phyloP scores from a whole-genome alignment of 2,329 filamentous ascomycete species.

The Sporothrix protearum region DNA sequence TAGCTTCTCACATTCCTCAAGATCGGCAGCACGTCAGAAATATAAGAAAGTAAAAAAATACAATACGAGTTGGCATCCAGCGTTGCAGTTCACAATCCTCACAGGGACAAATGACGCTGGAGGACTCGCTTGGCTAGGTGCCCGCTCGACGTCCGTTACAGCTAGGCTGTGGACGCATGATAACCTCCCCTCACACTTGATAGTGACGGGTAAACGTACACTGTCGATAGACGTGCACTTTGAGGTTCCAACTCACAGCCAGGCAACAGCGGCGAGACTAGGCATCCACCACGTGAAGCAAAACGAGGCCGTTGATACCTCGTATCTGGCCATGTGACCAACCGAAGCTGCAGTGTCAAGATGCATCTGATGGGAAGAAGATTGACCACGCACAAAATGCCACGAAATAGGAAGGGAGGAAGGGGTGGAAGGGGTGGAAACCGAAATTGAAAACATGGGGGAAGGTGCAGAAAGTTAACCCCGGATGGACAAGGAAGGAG shows the following conservation, averaged over 20 bases:
- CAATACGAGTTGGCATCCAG: not conserved
- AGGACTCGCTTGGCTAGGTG: not conserved
- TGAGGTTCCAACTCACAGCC: not conserved
- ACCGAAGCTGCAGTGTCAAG: not conserved
- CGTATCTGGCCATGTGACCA: not conserved
- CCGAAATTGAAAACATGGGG: not conserved
- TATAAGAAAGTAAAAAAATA: too few species aligned
- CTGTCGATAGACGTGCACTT: not conserved
- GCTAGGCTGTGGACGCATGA: not conserved
- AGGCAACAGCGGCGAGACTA: not conserved
- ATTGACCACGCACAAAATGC: not conserved
- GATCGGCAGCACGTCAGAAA: not conserved
- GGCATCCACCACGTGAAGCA: not conserved
- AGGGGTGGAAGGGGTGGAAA: not conserved
- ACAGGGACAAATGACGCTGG: not conserved
- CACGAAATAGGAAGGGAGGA: not conserved
- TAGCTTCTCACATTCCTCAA: not conserved
- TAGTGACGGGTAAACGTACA: not conserved
- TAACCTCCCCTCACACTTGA: not conserved
- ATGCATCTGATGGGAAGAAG: not conserved
- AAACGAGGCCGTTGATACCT: not conserved
- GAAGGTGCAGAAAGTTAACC: not conserved
- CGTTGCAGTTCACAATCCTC: not conserved
- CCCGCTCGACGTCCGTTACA: not conserved
- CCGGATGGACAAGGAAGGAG: constrained; percentile 1